Evolutionary conservation across 345 rosid species (phyloP).

Genomic region (Bruguiera gymnorhiza): DNA sequence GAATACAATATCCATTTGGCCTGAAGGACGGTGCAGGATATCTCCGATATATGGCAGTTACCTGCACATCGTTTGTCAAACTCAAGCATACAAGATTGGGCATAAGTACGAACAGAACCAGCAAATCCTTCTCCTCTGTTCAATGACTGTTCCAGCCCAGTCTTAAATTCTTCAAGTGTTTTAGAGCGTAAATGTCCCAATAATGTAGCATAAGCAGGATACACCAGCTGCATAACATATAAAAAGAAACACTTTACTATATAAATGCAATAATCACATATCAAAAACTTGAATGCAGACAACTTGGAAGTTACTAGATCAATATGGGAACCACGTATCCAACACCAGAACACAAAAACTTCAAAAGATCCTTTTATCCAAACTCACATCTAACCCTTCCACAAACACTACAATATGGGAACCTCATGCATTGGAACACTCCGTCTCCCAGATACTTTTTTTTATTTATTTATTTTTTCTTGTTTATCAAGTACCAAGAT

Average conservation of each 20-base stretch:
- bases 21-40: background rate
- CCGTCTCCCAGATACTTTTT: too few relatives aligned
- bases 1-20: background rate
- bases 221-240: slow-evolving; percentile 42
- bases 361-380: too few relatives aligned
- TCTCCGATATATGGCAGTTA: slow-evolving; percentile 12
- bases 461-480: too few relatives aligned
- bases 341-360: background rate
- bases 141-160: slow-evolving; percentile 44
- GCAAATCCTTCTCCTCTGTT: slow-evolving; percentile 61
- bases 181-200: slow-evolving; percentile 56
- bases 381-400: too few relatives aligned
- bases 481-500: too few relatives aligned
- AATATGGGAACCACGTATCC: background rate
- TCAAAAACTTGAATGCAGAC: background rate
- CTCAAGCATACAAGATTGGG: slow-evolving; percentile 45
- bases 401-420: too few relatives aligned
- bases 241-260: background rate
- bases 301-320: background rate
- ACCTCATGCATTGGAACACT: too few relatives aligned
- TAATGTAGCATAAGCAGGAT: slow-evolving; percentile 48
- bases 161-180: slow-evolving; percentile 51
- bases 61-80: slow-evolving; percentile 71
- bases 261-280: background rate
- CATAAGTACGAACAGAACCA: slow-evolving; percentile 46